These are phyloP conservation scores for Claviceps africana DNA, from an alignment of 2,329 filamentous ascomycete species.

Conservation along the genomic window DNA sequence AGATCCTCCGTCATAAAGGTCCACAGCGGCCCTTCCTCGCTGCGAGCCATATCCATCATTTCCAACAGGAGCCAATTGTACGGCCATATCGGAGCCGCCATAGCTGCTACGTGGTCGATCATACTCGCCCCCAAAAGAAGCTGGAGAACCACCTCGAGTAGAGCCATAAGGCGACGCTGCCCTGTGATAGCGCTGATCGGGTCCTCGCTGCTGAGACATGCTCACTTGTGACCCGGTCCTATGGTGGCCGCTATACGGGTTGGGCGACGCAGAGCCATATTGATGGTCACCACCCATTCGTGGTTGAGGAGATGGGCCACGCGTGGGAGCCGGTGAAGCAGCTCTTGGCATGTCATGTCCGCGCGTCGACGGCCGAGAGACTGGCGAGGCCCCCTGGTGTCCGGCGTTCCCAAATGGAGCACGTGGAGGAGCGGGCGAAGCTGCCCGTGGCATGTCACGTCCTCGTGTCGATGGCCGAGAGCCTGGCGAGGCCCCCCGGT, in stretches of 20 bases:
- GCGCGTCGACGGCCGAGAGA: constrained; percentile 44
- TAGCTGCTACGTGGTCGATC: constrained; percentile 38
- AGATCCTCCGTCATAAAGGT: constrained; percentile 39
- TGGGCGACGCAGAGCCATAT: constrained; percentile 45
- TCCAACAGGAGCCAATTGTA: constrained; percentile 47
- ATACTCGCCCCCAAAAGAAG: constrained; percentile 30
- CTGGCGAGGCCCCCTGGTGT: constrained; percentile 21
- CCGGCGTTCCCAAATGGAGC: not conserved
- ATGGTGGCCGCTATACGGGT: constrained; percentile 39
- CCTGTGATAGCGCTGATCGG: constrained; percentile 37
- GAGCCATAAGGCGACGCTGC: constrained; percentile 37
- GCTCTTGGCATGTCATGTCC: constrained; percentile 45
- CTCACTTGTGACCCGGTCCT: constrained; percentile 24
- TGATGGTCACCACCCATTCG: constrained; percentile 33
- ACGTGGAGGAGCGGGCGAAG: not conserved
- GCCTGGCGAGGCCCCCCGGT: constrained; percentile 5
- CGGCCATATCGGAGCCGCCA: constrained; percentile 44
- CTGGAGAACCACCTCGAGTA: constrained; percentile 32
- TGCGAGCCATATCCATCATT: constrained; percentile 46
- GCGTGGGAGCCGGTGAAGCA: constrained; percentile 54
- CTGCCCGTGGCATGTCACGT: not conserved
- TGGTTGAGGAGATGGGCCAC: constrained; percentile 50
- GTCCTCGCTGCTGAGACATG: constrained; percentile 29
- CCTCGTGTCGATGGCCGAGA: not conserved
- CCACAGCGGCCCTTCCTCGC: constrained; percentile 39